Percentiles rank a stretch among this genome's conserved stretches.
Evolutionary conservation across 345 rosid species (phyloP).

Genomic region (Citrus cavaleriei): DNA sequence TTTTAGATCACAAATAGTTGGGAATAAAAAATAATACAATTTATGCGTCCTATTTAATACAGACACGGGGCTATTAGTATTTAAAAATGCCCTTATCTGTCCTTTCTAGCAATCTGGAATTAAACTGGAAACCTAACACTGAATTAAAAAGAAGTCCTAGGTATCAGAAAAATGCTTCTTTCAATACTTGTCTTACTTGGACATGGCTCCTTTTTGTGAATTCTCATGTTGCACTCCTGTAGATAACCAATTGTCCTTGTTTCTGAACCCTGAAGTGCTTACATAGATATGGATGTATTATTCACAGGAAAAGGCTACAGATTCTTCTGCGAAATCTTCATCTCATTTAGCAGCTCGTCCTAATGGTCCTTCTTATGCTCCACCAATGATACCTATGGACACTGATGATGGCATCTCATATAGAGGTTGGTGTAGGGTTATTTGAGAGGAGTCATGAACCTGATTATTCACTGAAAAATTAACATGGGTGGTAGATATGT

Average conservation of each 20-base stretch:
- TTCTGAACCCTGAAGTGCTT: conserved; percentile 9
- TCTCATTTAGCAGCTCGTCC: conserved; percentile 60
- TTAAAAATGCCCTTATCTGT: neutral
- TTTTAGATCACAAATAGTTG: neutral
- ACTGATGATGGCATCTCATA: conserved; percentile 70
- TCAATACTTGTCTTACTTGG: neutral
- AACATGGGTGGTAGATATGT: neutral
- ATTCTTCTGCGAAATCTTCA: conserved; percentile 60
- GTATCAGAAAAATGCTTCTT: neutral
- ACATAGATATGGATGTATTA: conserved; percentile 14
- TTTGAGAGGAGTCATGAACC: neutral
- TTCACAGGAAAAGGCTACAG: conserved; percentile 65
- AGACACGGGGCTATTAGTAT: neutral
- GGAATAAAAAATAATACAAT: neutral
- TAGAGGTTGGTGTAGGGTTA: conserved; percentile 43
- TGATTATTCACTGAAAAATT: neutral
- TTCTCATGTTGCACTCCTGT: neutral
- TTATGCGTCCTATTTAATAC: neutral
- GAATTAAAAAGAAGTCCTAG: neutral
- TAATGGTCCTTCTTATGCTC: conserved; percentile 64
- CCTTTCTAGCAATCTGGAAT: neutral
- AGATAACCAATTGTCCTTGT: neutral
- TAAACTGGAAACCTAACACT: neutral
- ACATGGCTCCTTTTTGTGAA: neutral
- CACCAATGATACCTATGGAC: conserved; percentile 58